Evolutionary conservation across 31 red algal genomes (phyloP).

Genomic region (Odonthalia washingtoniensis): DNA sequence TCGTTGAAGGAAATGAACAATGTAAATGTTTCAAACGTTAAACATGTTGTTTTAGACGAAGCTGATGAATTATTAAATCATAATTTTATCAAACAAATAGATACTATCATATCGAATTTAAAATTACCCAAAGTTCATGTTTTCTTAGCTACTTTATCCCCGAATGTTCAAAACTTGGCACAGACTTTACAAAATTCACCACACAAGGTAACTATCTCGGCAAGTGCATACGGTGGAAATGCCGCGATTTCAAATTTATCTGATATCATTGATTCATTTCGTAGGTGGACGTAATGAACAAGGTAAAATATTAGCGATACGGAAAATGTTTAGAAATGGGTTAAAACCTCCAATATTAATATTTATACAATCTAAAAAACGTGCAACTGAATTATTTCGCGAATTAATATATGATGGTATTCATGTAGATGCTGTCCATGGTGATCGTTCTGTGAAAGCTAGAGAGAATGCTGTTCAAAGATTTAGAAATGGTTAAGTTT

Average conservation of each 20-base stretch:
- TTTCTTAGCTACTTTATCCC: slow-evolving; percentile 89
- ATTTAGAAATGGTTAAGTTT: slow-evolving; percentile 70
- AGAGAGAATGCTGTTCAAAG: slow-evolving; percentile 37
- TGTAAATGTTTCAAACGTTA: slow-evolving; percentile 39
- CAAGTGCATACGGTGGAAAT: slow-evolving; percentile 59
- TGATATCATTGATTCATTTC: slow-evolving; percentile 68
- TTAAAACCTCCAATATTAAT: slow-evolving; percentile 73
- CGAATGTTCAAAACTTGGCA: slow-evolving; percentile 34
- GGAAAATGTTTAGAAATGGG: slow-evolving; percentile 49
- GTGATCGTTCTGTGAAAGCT: slow-evolving; percentile 48
- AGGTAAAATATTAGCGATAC: slow-evolving; percentile 80
- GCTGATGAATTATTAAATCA: slow-evolving; percentile 85
- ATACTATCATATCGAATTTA: slow-evolving; percentile 30
- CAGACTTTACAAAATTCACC: slow-evolving; percentile 43
- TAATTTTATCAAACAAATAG: slow-evolving; percentile 66
- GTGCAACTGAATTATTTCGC: slow-evolving; percentile 66
- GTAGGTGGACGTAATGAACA: slow-evolving; percentile 63
- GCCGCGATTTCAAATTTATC: slow-evolving; percentile 31
- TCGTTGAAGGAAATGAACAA: slow-evolving; percentile 38
- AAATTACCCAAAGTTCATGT: slow-evolving; percentile 42
- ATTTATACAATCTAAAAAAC: slow-evolving; percentile 79
- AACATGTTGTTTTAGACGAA: slow-evolving; percentile 89
- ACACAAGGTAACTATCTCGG: slow-evolving; percentile 63
- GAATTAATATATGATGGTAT: slow-evolving; percentile 62
- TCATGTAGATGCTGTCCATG: slow-evolving; percentile 76